Conservation (phyloP, 306 rosid species). For the Malus asiatica region DNA sequence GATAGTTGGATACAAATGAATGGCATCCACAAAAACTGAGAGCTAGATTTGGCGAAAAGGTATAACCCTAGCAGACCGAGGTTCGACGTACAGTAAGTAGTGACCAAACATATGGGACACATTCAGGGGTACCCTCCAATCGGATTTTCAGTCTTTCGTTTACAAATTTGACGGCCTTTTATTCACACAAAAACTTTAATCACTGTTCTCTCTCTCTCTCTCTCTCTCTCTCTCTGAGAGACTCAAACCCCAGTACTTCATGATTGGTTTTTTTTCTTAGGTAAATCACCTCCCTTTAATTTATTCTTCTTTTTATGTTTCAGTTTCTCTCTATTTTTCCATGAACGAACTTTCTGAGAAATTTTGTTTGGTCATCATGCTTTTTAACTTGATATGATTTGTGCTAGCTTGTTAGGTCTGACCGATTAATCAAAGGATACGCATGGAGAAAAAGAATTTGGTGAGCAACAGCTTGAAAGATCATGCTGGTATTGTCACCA, state of each 20-base stretch:
- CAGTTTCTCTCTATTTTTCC: background rate
- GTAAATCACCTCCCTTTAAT: slow-evolving; percentile 16
- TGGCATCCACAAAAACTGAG: slow-evolving; percentile 33
- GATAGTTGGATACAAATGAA: slow-evolving; percentile 35
- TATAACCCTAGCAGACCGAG: slow-evolving; percentile 46
- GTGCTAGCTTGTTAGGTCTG: background rate
- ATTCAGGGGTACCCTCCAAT: slow-evolving; percentile 36
- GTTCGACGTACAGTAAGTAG: slow-evolving; percentile 45
- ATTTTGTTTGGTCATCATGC: background rate
- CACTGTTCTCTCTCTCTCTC: background rate
- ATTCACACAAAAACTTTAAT: background rate
- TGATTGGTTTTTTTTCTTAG: slow-evolving; percentile 12
- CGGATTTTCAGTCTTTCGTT: slow-evolving; percentile 29
- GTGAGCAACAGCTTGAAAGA: slow-evolving; percentile 3
- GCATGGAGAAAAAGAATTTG: background rate
- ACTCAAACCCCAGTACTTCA: slow-evolving; percentile 13
- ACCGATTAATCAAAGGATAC: background rate
- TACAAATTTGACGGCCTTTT: slow-evolving; percentile 27
- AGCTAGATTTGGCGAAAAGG: slow-evolving; percentile 64
- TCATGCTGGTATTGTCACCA: background rate
- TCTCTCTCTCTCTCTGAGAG: background rate
- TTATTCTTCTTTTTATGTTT: background rate
- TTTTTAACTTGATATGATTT: background rate
- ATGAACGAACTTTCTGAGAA: background rate
- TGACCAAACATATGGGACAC: slow-evolving; percentile 44